phyloP scores from a whole-genome alignment of 1,284 basidiomycete genomes.

The Porphyrellus sp. region DNA sequence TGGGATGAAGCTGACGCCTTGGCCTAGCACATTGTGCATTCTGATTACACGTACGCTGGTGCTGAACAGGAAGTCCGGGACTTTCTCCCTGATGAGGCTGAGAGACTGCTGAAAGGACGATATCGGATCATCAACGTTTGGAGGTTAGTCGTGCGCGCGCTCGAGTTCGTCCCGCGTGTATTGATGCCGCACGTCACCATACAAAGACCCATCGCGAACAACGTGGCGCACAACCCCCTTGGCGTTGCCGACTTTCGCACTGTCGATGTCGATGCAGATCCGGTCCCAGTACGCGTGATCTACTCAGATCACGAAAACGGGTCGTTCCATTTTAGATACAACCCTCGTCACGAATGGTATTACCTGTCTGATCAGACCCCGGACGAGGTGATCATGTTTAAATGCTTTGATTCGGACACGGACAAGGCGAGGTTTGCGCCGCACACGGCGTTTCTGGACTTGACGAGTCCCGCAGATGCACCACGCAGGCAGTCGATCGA shows the following conservation, averaged over 20 bases:
- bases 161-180: neutral
- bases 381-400: constrained; percentile 47
- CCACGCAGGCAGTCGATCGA: constrained; percentile 30
- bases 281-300: constrained; percentile 35
- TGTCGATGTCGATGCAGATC: constrained; percentile 35
- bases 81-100: neutral
- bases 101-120: neutral
- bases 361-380: constrained; percentile 20
- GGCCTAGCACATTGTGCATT: neutral
- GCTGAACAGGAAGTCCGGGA: neutral
- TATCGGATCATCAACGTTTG: neutral
- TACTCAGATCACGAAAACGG: constrained; percentile 37
- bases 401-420: constrained; percentile 43
- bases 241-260: constrained; percentile 45
- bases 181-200: neutral
- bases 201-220: neutral
- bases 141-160: neutral
- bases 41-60: neutral
- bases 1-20: neutral
- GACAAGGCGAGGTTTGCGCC: constrained; percentile 41
- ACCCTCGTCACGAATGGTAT: constrained; percentile 44
- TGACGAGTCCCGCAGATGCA: constrained; percentile 36
- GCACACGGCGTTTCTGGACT: constrained; percentile 44
- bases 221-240: constrained; percentile 44
- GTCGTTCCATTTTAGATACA: constrained; percentile 36